Conservation (phyloP, 805 yeast species). For the Ogataea paradorogensis region DNA sequence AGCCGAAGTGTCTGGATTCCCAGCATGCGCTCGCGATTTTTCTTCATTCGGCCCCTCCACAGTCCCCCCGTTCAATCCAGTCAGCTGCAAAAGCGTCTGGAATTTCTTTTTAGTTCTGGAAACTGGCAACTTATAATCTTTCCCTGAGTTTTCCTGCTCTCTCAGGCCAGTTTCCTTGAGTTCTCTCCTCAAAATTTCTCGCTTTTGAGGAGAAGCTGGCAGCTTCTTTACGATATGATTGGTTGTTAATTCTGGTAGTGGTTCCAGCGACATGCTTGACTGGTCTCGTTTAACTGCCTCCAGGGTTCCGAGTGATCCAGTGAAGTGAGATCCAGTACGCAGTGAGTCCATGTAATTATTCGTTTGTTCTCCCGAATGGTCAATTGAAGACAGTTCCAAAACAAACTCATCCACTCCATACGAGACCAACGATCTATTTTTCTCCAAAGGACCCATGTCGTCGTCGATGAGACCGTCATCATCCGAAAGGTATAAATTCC, state of each 20-base stretch:
- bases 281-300: background rate
- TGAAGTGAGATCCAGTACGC: background rate
- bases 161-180: background rate
- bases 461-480: constrained; percentile 94
- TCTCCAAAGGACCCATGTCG: constrained; percentile 82
- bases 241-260: background rate
- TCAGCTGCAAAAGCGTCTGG: constrained; percentile 5
- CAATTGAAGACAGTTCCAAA: constrained; percentile 51
- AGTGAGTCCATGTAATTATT: constrained; percentile 51
- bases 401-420: constrained; percentile 85
- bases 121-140: background rate
- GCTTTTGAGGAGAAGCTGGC: background rate
- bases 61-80: constrained; percentile 1
- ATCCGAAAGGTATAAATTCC: constrained; percentile 81
- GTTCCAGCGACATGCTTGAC: background rate
- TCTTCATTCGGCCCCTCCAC: background rate
- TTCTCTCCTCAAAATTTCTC: background rate
- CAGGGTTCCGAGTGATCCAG: background rate
- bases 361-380: constrained; percentile 46
- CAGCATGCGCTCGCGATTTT: background rate
- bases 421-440: constrained; percentile 61
- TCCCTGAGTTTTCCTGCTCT: background rate
- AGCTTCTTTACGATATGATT: too few species aligned
- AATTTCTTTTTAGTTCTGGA: constrained; percentile 4
- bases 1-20: background rate